Evolutionary conservation across 2,329 filamentous ascomycete species (phyloP).

Genomic region (Diplodia sapinea): DNA sequence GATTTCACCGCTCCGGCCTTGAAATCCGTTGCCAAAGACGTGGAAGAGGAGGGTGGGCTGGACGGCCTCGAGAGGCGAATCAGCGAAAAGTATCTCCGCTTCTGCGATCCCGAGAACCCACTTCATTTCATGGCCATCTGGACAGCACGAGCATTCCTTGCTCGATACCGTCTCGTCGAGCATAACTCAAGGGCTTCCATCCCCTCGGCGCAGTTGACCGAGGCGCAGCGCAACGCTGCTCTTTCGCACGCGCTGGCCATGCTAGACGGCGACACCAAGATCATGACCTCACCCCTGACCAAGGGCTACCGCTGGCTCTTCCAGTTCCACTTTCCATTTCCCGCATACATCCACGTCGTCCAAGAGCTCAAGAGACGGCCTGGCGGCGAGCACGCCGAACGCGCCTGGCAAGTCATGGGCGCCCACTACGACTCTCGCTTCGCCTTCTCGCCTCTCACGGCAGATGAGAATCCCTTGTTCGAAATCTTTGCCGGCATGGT

Average conservation of each 20-base stretch:
- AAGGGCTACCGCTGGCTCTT: constrained; percentile 53
- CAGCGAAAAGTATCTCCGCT: constrained; percentile 50
- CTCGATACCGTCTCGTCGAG: constrained; percentile 59
- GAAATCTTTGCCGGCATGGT: neutral
- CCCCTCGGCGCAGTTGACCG: neutral
- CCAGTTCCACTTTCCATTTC: constrained; percentile 56
- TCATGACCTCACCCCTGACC: constrained; percentile 51
- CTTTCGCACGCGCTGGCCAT: constrained; percentile 47
- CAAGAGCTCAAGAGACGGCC: constrained; percentile 52
- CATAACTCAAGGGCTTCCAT: constrained; percentile 43
- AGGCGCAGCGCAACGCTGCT: constrained; percentile 38
- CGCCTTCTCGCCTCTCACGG: neutral
- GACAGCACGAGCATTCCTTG: constrained; percentile 53
- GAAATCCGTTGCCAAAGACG: constrained; percentile 45
- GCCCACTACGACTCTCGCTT: neutral
- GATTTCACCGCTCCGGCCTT: constrained; percentile 55
- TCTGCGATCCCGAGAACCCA: constrained; percentile 54
- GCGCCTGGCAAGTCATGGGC: neutral
- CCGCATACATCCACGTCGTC: constrained; percentile 55
- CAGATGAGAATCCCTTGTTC: neutral
- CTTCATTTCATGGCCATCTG: constrained; percentile 58
- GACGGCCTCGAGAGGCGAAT: constrained; percentile 48
- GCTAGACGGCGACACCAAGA: constrained; percentile 55
- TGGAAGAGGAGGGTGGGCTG: constrained; percentile 40
- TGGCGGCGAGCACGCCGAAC: neutral